These are phyloP conservation scores for Thelonectria discophora DNA, from an alignment of 2,329 filamentous ascomycete species.

Conservation along the genomic window DNA sequence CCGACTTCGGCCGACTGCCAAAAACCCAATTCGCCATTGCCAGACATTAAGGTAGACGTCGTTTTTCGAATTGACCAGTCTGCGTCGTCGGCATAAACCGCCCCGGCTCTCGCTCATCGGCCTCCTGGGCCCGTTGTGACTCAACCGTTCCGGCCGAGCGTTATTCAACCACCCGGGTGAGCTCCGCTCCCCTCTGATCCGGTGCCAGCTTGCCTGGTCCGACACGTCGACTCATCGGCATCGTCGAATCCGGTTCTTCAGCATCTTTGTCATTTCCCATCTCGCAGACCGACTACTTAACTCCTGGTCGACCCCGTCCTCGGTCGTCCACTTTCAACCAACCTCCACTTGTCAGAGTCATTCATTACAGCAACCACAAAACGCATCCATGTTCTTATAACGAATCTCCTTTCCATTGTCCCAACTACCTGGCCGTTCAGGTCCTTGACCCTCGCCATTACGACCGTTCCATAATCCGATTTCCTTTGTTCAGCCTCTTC, in stretches of 20 bases:
- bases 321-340: conserved; percentile 36
- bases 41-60: conserved; percentile 27
- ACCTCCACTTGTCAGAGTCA: conserved; percentile 40
- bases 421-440: conserved; percentile 43
- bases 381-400: conserved; percentile 56
- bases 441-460: conserved; percentile 43
- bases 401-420: conserved; percentile 50
- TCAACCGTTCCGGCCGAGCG: conserved; percentile 37
- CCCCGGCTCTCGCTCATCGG: conserved; percentile 28
- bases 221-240: conserved; percentile 43
- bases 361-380: conserved; percentile 43
- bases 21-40: conserved; percentile 20
- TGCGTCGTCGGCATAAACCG: conserved; percentile 28
- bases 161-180: conserved; percentile 41
- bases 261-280: conserved; percentile 13
- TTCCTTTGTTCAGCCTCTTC: conserved; percentile 48
- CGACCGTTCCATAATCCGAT: conserved; percentile 47
- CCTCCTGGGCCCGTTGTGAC: conserved; percentile 35
- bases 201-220: conserved; percentile 43
- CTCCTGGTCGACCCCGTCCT: conserved; percentile 43
- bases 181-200: conserved; percentile 44
- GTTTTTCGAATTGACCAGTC: conserved; percentile 39
- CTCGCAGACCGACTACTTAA: conserved; percentile 14
- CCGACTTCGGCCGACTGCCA: conserved; percentile 19
- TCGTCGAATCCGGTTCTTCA: conserved; percentile 39